phyloP scores from a whole-genome alignment of 805 yeast species.

The Alloascoidea africana region DNA sequence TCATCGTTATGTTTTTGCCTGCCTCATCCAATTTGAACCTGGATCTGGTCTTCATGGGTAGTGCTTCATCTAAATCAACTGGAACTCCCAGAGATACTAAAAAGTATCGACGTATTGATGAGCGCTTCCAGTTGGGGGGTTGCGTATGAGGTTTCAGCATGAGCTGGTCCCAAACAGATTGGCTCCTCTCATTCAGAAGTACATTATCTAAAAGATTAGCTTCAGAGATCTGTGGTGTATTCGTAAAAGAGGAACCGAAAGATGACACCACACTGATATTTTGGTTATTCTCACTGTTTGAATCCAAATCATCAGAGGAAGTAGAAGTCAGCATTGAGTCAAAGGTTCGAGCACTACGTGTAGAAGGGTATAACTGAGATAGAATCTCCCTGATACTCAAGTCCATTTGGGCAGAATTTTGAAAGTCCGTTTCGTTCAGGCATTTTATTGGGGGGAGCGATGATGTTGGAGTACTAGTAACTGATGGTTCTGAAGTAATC shows the following conservation, averaged over 20 bases:
- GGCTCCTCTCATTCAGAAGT: constrained; percentile 8
- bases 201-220: not conserved
- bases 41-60: constrained; percentile 5
- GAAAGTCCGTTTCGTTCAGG: not conserved
- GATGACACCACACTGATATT: no score
- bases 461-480: not conserved
- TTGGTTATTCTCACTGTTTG: constrained; percentile 9
- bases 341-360: not conserved
- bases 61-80: constrained; percentile 36
- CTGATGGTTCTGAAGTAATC: not conserved
- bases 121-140: constrained; percentile 46
- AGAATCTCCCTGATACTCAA: not conserved
- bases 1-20: constrained; percentile 15
- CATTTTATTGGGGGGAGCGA: not conserved
- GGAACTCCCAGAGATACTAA: constrained; percentile 43
- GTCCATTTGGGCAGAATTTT: not conserved
- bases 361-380: not conserved
- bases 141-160: constrained; percentile 26
- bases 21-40: constrained; percentile 10
- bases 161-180: constrained; percentile 20
- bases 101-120: constrained; percentile 37
- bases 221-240: constrained; percentile 1
- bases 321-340: not conserved
- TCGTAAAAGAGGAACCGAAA: constrained; percentile 5
- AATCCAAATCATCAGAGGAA: not conserved